phyloP scores from a whole-genome alignment of 495 filamentous ascomycete species.

The Aspergillus indologenus region DNA sequence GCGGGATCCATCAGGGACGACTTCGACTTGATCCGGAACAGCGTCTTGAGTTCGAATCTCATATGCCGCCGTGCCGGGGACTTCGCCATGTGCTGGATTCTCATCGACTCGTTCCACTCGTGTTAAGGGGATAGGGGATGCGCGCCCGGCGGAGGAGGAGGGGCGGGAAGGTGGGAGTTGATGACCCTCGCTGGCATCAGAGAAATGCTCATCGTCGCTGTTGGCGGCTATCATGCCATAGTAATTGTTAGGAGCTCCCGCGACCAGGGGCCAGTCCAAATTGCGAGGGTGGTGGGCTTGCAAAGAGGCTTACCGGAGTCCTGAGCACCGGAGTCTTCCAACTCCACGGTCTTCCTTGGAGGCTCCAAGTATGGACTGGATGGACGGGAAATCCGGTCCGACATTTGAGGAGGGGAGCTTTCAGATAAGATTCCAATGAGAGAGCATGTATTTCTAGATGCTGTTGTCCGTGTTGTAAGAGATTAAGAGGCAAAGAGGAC shows the following conservation, averaged over 20 bases:
- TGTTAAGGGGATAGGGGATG: constrained; percentile 59
- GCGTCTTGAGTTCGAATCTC: constrained; percentile 57
- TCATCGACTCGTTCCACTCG: constrained; percentile 62
- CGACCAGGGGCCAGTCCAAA: not conserved
- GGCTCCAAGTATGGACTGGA: constrained; percentile 55
- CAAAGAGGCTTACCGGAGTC: constrained; percentile 62
- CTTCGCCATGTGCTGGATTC: constrained; percentile 55
- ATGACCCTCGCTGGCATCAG: constrained; percentile 76
- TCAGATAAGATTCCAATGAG: constrained; percentile 19
- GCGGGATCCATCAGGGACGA: constrained; percentile 54
- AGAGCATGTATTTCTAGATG: constrained; percentile 18
- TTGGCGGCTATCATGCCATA: constrained; percentile 47
- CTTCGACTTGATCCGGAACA: constrained; percentile 62
- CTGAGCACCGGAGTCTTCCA: constrained; percentile 76
- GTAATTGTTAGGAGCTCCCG: not conserved
- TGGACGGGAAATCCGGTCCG: constrained; percentile 37
- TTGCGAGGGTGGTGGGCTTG: not conserved
- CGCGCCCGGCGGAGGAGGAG: constrained; percentile 36
- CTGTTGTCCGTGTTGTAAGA: not conserved
- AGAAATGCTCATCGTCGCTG: constrained; percentile 83
- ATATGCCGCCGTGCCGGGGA: constrained; percentile 61
- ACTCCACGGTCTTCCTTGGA: constrained; percentile 60
- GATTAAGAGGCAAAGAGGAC: constrained; percentile 9
- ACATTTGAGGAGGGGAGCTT: constrained; percentile 28
- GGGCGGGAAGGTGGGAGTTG: constrained; percentile 33